A percentile compares a stretch with the other conserved stretches of the same genome.
Evolutionary conservation across 768 basidiomycete genomes (phyloP).

Genomic region (Boletus vinaceobasis): DNA sequence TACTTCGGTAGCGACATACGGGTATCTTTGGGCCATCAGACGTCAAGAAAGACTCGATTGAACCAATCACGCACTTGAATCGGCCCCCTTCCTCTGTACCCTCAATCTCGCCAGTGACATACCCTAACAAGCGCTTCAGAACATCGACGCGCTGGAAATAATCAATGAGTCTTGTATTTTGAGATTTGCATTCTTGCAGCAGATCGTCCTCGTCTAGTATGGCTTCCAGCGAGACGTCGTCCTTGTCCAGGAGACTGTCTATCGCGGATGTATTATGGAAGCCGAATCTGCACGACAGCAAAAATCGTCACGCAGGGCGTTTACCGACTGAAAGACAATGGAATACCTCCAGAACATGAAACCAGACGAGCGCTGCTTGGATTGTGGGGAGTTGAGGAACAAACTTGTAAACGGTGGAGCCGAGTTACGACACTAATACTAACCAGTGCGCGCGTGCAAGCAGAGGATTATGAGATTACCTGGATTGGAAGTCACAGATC

Average conservation of each 20-base stretch:
- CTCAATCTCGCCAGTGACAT: slow-evolving; percentile 86
- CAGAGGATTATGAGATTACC: slow-evolving; percentile 18
- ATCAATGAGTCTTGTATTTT: slow-evolving; percentile 86
- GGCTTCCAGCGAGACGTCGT: slow-evolving; percentile 84
- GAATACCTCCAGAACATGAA: slow-evolving; percentile 50
- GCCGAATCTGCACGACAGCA: slow-evolving; percentile 61
- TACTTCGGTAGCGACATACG: slow-evolving; percentile 90
- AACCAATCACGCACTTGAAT: slow-evolving; percentile 65
- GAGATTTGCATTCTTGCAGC: slow-evolving; percentile 91
- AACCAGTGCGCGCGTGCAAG: neutral
- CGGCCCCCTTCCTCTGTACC: slow-evolving; percentile 72
- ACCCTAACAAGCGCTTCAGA: slow-evolving; percentile 73
- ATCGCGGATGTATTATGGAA: slow-evolving; percentile 87
- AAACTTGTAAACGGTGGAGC: slow-evolving; percentile 11
- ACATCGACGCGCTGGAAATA: slow-evolving; percentile 84
- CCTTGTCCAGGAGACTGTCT: slow-evolving; percentile 87
- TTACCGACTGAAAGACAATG: neutral
- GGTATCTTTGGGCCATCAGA: slow-evolving; percentile 57
- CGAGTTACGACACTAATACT: slow-evolving; percentile 21
- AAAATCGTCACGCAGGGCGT: slow-evolving; percentile 1
- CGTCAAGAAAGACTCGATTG: neutral
- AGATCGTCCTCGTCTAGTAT: slow-evolving; percentile 93
- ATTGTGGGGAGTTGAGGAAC: slow-evolving; percentile 4
- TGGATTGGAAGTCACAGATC: slow-evolving; percentile 23
- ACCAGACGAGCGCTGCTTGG: slow-evolving; percentile 20